Base-by-base conservation (phyloP, 805 yeast genomes). In the Myxozyma nipponensis region DNA sequence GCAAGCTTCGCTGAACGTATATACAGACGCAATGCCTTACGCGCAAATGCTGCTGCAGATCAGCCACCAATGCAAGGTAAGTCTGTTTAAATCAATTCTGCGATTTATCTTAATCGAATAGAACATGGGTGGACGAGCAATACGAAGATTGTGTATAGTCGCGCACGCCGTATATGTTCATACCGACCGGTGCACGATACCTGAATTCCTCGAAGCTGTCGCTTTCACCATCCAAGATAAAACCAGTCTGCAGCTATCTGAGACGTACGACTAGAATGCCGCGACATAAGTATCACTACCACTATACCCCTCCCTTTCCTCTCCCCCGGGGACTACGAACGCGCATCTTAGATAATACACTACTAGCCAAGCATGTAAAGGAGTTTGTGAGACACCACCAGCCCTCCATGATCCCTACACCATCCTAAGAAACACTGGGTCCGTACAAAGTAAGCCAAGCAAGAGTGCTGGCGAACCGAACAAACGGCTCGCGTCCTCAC, bases 371-470 rank as follows among this genome's bases (percentile, higher is more conserved):
- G n/a, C n/a, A n/a, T n/a, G n/a, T n/a, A 4, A 7, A 26, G 18
- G 21, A 17, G 30, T 36, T 46, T 53, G 57, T 53, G 25, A 42
- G 57, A 53, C 57, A 50, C 57, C 57, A 39, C 57, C 57, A 53
- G 57, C 57, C 55, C 57, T 49, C 57, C 43, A 25, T 26, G 49
- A 22, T 35, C 54, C 48, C 54, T 42, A 49, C 57, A 46, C 50
- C 13, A 9, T 13, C 32, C 13, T n/a, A n/a, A n/a, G n/a, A n/a
- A n/a, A n/a, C n/a, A n/a, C n/a, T n/a, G n/a, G n/a, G n/a, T n/a
- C n/a, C n/a, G n/a, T n/a, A n/a, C n/a, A n/a, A n/a, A n/a, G n/a
- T n/a, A 28, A 28, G 32, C 32, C 32, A 28, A 13, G 13, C 32
- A 28, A 28, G 7, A 7, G 13, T 28, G 13, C 32, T 28, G 10